Conservation (phyloP, 2,329 filamentous ascomycete species). For the Fusarium tanahbumbuense region DNA sequence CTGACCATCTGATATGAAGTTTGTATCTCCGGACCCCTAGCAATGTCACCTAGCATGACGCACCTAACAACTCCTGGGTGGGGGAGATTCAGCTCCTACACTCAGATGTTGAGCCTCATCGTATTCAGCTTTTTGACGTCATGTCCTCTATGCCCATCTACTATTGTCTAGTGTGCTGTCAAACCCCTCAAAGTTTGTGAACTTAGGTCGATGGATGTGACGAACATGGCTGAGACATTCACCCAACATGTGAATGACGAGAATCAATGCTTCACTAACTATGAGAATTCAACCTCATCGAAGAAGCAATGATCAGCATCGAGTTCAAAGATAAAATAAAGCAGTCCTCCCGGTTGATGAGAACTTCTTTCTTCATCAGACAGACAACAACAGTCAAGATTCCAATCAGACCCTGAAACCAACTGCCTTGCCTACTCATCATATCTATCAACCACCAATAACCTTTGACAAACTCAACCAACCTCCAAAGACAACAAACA, state of each 20-base stretch:
- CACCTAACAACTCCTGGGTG: not conserved
- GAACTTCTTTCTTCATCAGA: not conserved
- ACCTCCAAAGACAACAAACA: not conserved
- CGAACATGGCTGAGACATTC: not conserved
- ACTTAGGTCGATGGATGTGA: not conserved
- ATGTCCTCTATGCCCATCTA: not conserved
- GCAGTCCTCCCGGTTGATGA: accelerated
- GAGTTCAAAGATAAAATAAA: not conserved
- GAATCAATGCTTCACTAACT: not conserved
- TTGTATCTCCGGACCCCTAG: not conserved
- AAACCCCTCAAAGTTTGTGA: not conserved
- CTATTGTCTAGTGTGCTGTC: not conserved
- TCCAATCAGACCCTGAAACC: not conserved
- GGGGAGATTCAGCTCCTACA: not conserved
- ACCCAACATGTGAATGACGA: not conserved
- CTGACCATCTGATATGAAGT: not conserved
- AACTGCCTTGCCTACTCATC: not conserved
- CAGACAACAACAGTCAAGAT: not conserved
- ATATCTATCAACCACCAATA: not conserved
- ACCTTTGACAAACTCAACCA: not conserved
- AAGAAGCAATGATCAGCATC: not conserved
- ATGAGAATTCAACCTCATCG: accelerated
- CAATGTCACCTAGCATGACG: not conserved
- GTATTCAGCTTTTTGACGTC: not conserved
- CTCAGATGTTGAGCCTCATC: not conserved